These are phyloP conservation scores for Ophiocordyceps camponoti-floridani DNA, from an alignment of 2,329 filamentous ascomycete species.

Conservation along the genomic window DNA sequence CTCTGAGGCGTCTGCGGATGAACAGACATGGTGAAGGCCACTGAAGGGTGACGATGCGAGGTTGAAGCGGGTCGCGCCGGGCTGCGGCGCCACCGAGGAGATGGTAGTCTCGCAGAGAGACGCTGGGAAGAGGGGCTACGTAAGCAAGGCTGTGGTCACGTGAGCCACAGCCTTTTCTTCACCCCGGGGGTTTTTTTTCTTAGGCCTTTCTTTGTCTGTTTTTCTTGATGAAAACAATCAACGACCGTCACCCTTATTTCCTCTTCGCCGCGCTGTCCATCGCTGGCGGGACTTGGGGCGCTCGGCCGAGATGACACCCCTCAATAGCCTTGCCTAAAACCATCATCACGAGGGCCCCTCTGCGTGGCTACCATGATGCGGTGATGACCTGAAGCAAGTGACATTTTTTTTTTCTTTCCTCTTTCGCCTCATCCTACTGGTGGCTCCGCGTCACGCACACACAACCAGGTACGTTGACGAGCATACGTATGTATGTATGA, in stretches of 20 bases:
- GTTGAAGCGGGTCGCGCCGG: constrained; percentile 9
- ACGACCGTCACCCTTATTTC: not conserved
- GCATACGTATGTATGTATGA: not conserved
- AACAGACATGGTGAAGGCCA: constrained; percentile 38
- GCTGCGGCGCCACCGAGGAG: constrained; percentile 9
- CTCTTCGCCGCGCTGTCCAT: not conserved
- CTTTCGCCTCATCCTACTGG: not conserved
- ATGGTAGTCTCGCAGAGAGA: not conserved
- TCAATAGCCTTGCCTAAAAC: constrained; percentile 44
- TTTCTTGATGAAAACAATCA: constrained; percentile 7
- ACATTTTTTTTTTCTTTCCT: constrained; percentile 19
- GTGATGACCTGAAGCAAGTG: constrained; percentile 50
- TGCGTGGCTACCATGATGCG: constrained; percentile 46
- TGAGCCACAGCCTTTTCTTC: not conserved
- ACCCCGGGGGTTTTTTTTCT: not conserved
- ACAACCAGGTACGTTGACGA: not conserved
- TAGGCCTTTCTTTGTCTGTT: constrained; percentile 3
- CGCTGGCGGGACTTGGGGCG: constrained; percentile 30
- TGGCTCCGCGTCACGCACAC: not conserved
- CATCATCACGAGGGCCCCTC: constrained; percentile 50
- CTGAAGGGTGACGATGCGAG: not conserved
- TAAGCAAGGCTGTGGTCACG: not conserved
- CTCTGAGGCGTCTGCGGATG: constrained; percentile 51
- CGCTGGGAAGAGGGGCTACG: not conserved
- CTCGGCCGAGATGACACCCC: constrained; percentile 37